A percentile compares a stretch with the other conserved stretches of the same genome.
phyloP scores from a whole-genome alignment of 768 basidiomycete species.

The Lactifluus piperatus region DNA sequence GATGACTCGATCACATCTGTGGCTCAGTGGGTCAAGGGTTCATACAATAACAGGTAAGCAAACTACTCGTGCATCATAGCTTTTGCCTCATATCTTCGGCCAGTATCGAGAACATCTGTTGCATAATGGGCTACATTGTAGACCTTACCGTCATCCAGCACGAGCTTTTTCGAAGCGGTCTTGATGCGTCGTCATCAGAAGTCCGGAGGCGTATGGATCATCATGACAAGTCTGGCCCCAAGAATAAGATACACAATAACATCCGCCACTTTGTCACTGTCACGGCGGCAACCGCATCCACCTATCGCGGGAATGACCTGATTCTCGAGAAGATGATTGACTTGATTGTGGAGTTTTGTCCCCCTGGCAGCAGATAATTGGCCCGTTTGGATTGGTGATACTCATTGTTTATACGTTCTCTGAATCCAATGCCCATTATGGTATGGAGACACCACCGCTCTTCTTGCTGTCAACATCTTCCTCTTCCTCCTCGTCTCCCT shows the following conservation, averaged over 20 bases:
- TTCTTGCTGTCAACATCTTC: too few species aligned
- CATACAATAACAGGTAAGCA: too few species aligned
- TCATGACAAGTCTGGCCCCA: neutral
- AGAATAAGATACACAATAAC: neutral
- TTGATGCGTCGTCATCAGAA: neutral
- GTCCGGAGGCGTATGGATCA: neutral
- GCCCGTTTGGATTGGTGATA: too few species aligned
- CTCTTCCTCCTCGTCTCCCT: too few species aligned
- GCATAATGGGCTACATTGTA: constrained; percentile 8
- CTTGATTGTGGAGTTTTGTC: constrained; percentile 1
- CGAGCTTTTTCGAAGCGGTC: neutral
- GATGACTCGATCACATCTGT: too few species aligned
- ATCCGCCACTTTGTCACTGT: neutral
- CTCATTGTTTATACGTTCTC: neutral
- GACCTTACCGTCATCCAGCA: neutral
- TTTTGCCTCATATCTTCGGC: neutral
- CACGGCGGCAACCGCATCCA: too few species aligned
- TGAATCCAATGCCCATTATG: neutral
- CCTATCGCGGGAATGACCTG: neutral
- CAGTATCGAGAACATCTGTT: neutral
- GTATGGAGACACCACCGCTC: neutral
- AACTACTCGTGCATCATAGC: neutral
- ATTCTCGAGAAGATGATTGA: constrained; percentile 4
- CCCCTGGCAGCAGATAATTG: neutral
- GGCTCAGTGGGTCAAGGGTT: too few species aligned